A percentile compares a stretch with the other conserved stretches of the same genome.
Evolutionary conservation across 495 filamentous ascomycete genomes (phyloP).

Genomic region (Terfezia claveryi): DNA sequence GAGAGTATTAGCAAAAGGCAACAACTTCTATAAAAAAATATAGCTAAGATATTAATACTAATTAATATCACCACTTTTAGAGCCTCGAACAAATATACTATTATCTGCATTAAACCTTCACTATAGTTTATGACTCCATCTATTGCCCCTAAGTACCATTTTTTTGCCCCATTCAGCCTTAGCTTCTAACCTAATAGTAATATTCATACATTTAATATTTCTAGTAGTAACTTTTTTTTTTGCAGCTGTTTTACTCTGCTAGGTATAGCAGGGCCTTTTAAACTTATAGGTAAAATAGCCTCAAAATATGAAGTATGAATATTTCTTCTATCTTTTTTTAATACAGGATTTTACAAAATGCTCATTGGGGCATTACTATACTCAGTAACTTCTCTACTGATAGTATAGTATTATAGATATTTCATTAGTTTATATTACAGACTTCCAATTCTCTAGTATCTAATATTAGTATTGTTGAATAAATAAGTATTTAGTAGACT

Average conservation of each 20-base stretch:
- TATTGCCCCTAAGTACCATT: too few species aligned
- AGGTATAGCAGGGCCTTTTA: slow-evolving; percentile 20
- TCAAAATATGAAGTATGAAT: slow-evolving; percentile 23
- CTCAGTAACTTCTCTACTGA: neutral
- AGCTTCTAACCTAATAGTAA: neutral
- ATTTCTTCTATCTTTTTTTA: slow-evolving; percentile 15
- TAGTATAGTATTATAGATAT: neutral
- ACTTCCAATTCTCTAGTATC: neutral
- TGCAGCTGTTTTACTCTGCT: neutral
- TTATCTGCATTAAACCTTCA: neutral
- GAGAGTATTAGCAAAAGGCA: too few species aligned
- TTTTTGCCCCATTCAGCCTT: neutral
- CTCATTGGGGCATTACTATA: neutral
- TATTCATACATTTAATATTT: neutral
- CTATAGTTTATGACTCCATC: too few species aligned
- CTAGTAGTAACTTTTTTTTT: neutral
- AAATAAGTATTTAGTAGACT: neutral
- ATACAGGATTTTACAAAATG: slow-evolving; percentile 1
- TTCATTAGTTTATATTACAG: neutral
- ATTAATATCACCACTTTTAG: neutral
- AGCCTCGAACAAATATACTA: neutral
- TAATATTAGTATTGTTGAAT: neutral
- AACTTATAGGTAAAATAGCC: slow-evolving; percentile 20
- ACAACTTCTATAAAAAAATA: too few species aligned
- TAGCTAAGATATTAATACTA: neutral